Evolutionary conservation across 2,329 filamentous ascomycete species (phyloP), one percentile per base, ranked within the genome.

Genomic region (Cladophialophora immunda): DNA sequence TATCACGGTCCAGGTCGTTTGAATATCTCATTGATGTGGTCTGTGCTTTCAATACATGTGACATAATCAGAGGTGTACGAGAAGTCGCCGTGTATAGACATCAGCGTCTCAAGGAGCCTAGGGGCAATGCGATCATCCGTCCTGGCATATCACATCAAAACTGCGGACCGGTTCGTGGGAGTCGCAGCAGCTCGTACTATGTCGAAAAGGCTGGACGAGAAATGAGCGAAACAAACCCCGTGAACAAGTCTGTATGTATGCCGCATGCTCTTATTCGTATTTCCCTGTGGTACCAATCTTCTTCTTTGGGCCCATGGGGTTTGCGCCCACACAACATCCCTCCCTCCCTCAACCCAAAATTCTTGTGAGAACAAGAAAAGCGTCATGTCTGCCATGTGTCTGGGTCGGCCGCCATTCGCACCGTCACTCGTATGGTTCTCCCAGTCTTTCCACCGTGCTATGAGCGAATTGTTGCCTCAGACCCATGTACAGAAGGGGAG

Each of bases 391-490:
- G 45, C 45, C 2, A 25, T 17, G 45, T 50, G 45, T 50, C 19
- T 50, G 19, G 45, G 45, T 25, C 22, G 22, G 19, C 45, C 45
- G 27, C 45, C 9, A 13, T 22, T 27, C 45, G 22, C 11, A 27
- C 19, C 27, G 19, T 25, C 8, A 25, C 19, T 50, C 45, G 22
- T 25, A 19, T 50, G 19, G 15, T 25, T 50, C 19, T 50, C 19
- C 7, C 45, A 4, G 13, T 11, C 15, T 27, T 13, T 17, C 17
- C 4, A 19, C 19, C 45, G 22, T 25, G 22, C 19, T 50, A 50
- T 50, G 45, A 50, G 45, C 45, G 45, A 50, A 50, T 50, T 50
- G 27, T 50, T 50, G 22, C 45, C 45, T 50, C 45, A 50, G 22
- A 25, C 45, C 9, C 45, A 55, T 55, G 53, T 34, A 29, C 3